Evolutionary conservation across 2,329 filamentous ascomycete species (phyloP).

Genomic region (Fusarium domesticum): DNA sequence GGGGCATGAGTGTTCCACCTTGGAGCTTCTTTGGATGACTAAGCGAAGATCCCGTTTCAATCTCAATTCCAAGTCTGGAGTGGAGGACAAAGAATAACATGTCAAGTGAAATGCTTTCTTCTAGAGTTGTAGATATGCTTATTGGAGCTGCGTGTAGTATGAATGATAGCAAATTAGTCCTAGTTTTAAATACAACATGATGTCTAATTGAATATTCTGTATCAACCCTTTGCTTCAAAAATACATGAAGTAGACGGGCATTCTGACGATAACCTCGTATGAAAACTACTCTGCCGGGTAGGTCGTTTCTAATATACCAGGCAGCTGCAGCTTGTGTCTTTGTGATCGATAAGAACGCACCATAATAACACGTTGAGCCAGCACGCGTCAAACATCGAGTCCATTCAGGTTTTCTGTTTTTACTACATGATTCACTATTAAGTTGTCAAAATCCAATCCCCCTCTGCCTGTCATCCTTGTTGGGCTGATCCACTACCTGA

Average conservation of each 20-base stretch:
- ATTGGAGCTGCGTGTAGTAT: not conserved
- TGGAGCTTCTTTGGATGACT: not conserved
- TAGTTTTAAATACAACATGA: too few relatives aligned
- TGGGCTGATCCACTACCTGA: not conserved
- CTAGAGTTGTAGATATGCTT: not conserved
- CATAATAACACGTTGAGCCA: not conserved
- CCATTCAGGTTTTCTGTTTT: not conserved
- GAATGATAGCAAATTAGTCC: not conserved
- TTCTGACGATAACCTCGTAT: too few relatives aligned
- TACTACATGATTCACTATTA: not conserved
- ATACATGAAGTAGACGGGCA: too few relatives aligned
- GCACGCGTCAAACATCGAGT: not conserved
- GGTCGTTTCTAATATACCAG: too few relatives aligned
- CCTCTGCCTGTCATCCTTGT: not conserved
- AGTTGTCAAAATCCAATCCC: not conserved
- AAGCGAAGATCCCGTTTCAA: not conserved
- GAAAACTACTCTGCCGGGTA: too few relatives aligned
- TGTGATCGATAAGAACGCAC: too few relatives aligned
- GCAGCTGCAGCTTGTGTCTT: too few relatives aligned
- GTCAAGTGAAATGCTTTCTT: not conserved
- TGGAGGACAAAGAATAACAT: not conserved
- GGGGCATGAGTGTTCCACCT: not conserved
- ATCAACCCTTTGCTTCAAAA: too few relatives aligned
- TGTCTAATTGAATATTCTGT: too few relatives aligned
- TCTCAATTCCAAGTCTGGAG: not conserved